phyloP scores from a whole-genome alignment of 768 basidiomycete genomes.

The Suillus placidus region DNA sequence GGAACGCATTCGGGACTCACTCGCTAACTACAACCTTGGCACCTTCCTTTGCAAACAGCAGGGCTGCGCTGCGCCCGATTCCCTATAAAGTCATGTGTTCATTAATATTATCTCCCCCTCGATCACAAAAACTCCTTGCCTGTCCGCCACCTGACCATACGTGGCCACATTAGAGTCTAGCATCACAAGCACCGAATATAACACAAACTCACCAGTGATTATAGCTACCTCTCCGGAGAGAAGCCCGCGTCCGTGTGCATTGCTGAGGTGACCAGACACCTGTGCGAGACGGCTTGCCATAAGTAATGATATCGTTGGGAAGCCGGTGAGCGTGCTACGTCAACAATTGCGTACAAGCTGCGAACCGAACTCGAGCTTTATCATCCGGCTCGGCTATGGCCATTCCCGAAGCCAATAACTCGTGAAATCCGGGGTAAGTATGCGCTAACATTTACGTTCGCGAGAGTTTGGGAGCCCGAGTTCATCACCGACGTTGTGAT shows the following conservation, averaged over 20 bases:
- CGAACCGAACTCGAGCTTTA: background rate
- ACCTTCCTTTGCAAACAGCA: conserved; percentile 82
- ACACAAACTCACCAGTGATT: conserved; percentile 65
- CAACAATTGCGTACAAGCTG: background rate
- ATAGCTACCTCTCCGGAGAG: conserved; percentile 81
- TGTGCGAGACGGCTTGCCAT: conserved; percentile 68
- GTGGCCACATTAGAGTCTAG: conserved; percentile 10
- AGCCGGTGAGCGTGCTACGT: background rate
- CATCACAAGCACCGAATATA: background rate
- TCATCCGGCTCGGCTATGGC: background rate
- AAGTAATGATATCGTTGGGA: conserved; percentile 9
- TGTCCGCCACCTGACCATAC: conserved; percentile 66
- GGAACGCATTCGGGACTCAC: conserved; percentile 40
- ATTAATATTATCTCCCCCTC: background rate
- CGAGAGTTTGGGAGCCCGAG: background rate
- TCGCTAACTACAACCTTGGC: conserved; percentile 87
- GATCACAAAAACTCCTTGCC: conserved; percentile 39
- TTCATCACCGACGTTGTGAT: background rate
- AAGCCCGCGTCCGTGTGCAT: conserved; percentile 53
- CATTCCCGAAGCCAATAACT: background rate
- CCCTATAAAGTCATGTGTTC: conserved; percentile 47
- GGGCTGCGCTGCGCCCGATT: conserved; percentile 74
- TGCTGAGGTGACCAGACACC: conserved; percentile 70
- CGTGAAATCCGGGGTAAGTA: background rate
- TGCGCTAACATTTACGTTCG: background rate